Conservation (phyloP, 2,329 filamentous ascomycete genomes). For the Curvularia sp. region DNA sequence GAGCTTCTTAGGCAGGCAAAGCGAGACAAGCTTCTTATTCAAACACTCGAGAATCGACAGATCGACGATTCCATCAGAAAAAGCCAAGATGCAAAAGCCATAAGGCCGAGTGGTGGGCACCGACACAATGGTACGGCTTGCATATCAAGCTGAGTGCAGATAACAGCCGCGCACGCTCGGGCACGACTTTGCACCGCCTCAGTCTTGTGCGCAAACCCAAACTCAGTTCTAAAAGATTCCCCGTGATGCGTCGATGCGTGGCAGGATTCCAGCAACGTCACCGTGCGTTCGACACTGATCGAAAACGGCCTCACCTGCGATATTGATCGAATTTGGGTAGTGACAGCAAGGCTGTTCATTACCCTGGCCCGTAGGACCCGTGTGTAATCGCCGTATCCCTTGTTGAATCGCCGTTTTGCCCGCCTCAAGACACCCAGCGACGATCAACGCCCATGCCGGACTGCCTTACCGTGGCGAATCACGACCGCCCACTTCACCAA, state of each 20-base stretch:
- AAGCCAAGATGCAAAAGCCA: background rate
- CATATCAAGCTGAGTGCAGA: background rate
- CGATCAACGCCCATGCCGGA: background rate
- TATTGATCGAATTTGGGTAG: background rate
- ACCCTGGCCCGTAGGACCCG: constrained; percentile 1
- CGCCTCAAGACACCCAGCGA: background rate
- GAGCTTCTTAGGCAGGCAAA: background rate
- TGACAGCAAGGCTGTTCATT: constrained; percentile 7
- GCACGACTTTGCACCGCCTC: background rate
- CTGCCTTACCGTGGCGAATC: background rate
- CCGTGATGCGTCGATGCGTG: background rate
- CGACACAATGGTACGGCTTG: background rate
- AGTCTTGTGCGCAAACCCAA: background rate
- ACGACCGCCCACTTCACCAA: background rate
- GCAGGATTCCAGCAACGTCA: constrained; percentile 13
- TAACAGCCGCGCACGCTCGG: background rate
- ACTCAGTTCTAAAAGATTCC: background rate
- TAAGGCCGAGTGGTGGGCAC: background rate
- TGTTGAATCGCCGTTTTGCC: background rate
- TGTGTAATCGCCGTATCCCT: background rate
- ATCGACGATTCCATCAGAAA: background rate
- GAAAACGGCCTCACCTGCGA: constrained; percentile 2
- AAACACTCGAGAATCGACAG: background rate
- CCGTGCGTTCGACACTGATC: constrained; percentile 5
- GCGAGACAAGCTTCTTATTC: background rate